These are phyloP conservation scores for Emmonsia crescens DNA, from an alignment of 2,329 filamentous ascomycete species.

Conservation along the genomic window DNA sequence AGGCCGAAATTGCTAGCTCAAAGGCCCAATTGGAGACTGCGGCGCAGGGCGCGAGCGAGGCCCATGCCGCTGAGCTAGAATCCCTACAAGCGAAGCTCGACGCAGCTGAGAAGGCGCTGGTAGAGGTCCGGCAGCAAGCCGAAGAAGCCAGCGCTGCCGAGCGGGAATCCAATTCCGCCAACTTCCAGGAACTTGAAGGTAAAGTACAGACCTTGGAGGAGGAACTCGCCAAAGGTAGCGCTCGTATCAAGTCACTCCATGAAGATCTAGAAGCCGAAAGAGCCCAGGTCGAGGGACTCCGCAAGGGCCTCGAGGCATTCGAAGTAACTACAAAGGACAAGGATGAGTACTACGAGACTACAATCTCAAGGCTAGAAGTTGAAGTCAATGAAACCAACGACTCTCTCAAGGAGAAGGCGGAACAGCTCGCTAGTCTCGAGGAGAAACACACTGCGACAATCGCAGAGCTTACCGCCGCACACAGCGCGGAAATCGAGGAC, in stretches of 20 bases:
- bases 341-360: conserved; percentile 25
- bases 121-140: conserved; percentile 10
- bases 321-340: conserved; percentile 30
- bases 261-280: conserved; percentile 14
- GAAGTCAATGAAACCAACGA: conserved; percentile 24
- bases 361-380: conserved; percentile 25
- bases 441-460: conserved; percentile 26
- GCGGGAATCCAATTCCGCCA: conserved; percentile 10
- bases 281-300: conserved; percentile 26
- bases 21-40: conserved; percentile 8
- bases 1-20: conserved; percentile 9
- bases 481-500: conserved; percentile 27
- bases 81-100: conserved; percentile 15
- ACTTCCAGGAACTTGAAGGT: conserved; percentile 12
- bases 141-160: conserved; percentile 11
- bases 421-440: conserved; percentile 19
- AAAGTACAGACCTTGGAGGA: conserved; percentile 12
- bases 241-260: conserved; percentile 8
- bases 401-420: conserved; percentile 25
- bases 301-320: conserved; percentile 26
- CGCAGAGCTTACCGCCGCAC: conserved; percentile 24
- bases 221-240: conserved; percentile 10
- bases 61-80: conserved; percentile 11
- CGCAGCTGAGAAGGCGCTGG: conserved; percentile 13
- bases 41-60: conserved; percentile 6